A percentile compares a stretch with the other conserved stretches of the same genome.
These are phyloP conservation scores for Neonectria neomacrospora DNA, from an alignment of 2,329 filamentous ascomycete genomes.

Conservation along the genomic window DNA sequence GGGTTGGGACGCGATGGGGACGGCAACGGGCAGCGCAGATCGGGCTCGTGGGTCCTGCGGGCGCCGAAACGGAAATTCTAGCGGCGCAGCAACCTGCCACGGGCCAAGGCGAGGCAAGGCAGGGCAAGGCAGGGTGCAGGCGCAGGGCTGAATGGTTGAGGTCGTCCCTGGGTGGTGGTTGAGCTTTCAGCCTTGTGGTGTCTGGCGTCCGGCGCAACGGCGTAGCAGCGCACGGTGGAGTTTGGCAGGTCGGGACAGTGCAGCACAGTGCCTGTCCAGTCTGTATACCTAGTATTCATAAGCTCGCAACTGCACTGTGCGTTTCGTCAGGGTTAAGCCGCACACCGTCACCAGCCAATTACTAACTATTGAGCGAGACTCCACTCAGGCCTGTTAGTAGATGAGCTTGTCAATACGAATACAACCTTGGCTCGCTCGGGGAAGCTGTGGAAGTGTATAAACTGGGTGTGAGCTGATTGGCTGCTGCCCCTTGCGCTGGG, in stretches of 20 bases:
- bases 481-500: not conserved
- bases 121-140: slow-evolving; percentile 13
- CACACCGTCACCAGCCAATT: not conserved
- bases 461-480: slow-evolving; percentile 2
- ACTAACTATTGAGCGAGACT: slow-evolving; percentile 12
- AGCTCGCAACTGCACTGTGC: not conserved
- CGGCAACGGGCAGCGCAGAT: slow-evolving; percentile 12
- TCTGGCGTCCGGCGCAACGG: not conserved
- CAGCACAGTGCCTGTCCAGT: not conserved
- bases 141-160: slow-evolving; percentile 10
- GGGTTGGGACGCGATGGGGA: slow-evolving; percentile 18
- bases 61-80: slow-evolving; percentile 3
- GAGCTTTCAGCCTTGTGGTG: slow-evolving; percentile 15
- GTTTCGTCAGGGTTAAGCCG: not conserved
- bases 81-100: slow-evolving; percentile 13
- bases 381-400: slow-evolving; percentile 3
- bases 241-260: not conserved
- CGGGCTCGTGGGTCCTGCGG: slow-evolving; percentile 16
- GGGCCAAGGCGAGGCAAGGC: slow-evolving; percentile 3
- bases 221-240: not conserved
- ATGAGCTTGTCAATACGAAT: slow-evolving; percentile 14
- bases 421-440: not conserved
- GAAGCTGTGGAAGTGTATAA: slow-evolving; percentile 1
- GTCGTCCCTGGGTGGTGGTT: not conserved
- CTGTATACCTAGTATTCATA: too few relatives aligned